Conservation (phyloP, 192 early-diverging fungal species). For the Coemansia sp. region DNA sequence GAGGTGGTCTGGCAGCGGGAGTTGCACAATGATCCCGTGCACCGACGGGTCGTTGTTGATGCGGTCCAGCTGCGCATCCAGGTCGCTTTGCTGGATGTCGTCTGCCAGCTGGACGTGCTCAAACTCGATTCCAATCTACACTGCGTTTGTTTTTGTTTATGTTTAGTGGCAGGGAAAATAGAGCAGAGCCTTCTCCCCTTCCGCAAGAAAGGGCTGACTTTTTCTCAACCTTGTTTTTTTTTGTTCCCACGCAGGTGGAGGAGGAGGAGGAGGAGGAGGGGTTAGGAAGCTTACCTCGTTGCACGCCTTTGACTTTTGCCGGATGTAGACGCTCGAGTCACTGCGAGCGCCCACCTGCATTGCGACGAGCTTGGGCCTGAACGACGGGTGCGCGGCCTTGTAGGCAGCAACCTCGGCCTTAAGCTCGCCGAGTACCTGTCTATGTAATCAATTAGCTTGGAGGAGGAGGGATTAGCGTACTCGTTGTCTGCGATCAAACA, state of each 20-base stretch:
- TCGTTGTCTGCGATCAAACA: too few relatives aligned
- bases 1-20: constrained; percentile 87
- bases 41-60: constrained; percentile 78
- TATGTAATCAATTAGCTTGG: constrained; percentile 1
- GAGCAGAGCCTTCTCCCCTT: too few relatives aligned
- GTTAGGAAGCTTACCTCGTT: constrained; percentile 55
- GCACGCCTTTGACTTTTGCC: constrained; percentile 90
- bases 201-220: too few relatives aligned
- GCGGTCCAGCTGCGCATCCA: constrained; percentile 64
- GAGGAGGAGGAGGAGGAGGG: too few relatives aligned
- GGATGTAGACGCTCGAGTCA: constrained; percentile 91
- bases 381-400: constrained; percentile 63
- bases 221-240: too few relatives aligned
- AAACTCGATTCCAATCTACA: constrained; percentile 76
- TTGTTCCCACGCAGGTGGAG: too few relatives aligned
- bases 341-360: constrained; percentile 91
- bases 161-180: too few relatives aligned
- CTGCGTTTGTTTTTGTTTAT: neutral
- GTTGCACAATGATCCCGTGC: constrained; percentile 96
- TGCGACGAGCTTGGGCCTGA: constrained; percentile 81
- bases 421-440: constrained; percentile 65
- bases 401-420: constrained; percentile 66
- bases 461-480: neutral
- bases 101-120: constrained; percentile 66
- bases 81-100: constrained; percentile 65